Conservation (phyloP, 306 rosid genomes). For the Begonia loranthoides region DNA sequence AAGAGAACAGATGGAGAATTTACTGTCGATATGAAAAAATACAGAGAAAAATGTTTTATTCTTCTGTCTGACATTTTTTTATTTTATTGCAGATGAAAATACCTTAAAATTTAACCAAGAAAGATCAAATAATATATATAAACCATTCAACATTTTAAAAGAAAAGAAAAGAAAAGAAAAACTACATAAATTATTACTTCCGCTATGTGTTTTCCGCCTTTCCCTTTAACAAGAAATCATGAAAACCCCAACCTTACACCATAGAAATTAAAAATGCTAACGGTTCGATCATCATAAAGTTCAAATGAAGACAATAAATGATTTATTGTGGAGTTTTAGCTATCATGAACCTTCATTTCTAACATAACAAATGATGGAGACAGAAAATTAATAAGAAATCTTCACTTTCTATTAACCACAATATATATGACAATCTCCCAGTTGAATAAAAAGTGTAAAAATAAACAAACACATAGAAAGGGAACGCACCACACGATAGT, state of each 20-base stretch:
- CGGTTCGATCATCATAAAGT: too few species aligned
- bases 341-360: too few species aligned
- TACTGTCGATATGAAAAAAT: not conserved
- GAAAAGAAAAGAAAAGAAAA: not conserved
- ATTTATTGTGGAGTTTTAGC: too few species aligned
- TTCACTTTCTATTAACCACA: not conserved
- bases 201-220: too few species aligned
- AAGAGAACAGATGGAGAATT: not conserved
- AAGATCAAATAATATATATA: not conserved
- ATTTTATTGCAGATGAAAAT: too few species aligned
- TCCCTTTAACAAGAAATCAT: too few species aligned
- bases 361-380: too few species aligned
- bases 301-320: too few species aligned
- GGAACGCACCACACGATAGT: conserved; percentile 71
- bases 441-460: not conserved
- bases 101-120: not conserved
- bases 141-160: not conserved
- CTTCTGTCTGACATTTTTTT: not conserved
- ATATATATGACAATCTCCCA: not conserved
- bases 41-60: not conserved
- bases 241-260: too few species aligned
- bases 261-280: too few species aligned
- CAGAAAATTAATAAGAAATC: too few species aligned
- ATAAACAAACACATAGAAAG: not conserved
- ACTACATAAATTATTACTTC: too few species aligned